A percentile compares a stretch with the other conserved stretches of the same genome.
These are phyloP conservation scores for Ceratocystis destructans DNA, from an alignment of 2,329 filamentous ascomycete genomes.

Conservation along the genomic window DNA sequence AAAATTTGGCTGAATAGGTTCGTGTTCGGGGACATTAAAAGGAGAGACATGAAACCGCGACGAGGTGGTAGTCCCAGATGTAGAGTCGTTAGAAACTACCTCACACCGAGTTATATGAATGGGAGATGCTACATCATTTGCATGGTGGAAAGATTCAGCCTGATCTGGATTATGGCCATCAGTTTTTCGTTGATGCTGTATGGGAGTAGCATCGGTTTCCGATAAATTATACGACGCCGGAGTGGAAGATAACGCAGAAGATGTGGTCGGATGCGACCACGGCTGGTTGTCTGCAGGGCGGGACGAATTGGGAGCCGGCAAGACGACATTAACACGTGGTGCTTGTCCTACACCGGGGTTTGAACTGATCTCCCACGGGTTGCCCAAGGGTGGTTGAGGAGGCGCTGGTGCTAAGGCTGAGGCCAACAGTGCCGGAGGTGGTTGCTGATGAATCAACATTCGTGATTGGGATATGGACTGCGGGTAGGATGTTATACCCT, in stretches of 20 bases:
- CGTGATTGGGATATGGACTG: neutral
- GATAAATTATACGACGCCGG: neutral
- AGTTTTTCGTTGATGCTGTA: neutral
- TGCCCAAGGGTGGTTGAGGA: slow-evolving; percentile 28
- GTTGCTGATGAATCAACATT: neutral
- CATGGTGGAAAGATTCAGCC: neutral
- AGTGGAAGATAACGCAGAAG: neutral
- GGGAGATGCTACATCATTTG: neutral
- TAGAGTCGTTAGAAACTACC: neutral
- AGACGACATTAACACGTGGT: neutral
- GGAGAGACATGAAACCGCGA: slow-evolving; percentile 8
- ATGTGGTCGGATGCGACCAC: neutral
- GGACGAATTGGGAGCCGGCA: neutral
- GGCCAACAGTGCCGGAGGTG: neutral
- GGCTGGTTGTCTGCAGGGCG: neutral
- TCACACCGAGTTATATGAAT: neutral
- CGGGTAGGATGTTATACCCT: neutral
- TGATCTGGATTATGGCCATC: neutral
- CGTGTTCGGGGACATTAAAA: slow-evolving; percentile 6
- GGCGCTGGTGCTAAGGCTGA: slow-evolving; percentile 15
- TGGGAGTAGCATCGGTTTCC: neutral
- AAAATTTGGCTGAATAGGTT: neutral
- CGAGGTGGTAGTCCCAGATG: neutral
- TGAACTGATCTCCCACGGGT: slow-evolving; percentile 32
- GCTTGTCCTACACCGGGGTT: slow-evolving; percentile 21